Evolutionary conservation across 257 asterid genomes (phyloP).

Genomic region (Plantago elongata): DNA sequence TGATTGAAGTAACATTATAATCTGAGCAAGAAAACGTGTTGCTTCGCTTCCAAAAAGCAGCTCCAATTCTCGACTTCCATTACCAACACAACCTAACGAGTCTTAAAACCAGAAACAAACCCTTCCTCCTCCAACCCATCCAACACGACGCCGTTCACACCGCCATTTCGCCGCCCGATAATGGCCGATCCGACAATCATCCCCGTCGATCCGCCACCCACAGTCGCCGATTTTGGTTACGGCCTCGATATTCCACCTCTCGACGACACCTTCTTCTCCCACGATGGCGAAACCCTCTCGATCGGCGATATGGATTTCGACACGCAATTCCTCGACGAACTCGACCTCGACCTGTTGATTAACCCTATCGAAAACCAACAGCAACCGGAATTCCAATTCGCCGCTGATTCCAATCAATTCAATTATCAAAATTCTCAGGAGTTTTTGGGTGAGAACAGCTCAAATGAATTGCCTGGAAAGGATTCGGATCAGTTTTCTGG

Average conservation of each 20-base stretch:
- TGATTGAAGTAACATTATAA: too few species aligned
- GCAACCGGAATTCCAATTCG: conserved; percentile 15
- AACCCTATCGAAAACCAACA: conserved; percentile 7
- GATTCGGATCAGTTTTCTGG: conserved; percentile 28
- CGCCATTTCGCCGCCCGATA: background rate
- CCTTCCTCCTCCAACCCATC: background rate
- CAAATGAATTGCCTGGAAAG: conserved; percentile 9
- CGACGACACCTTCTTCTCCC: conserved; percentile 40
- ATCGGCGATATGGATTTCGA: conserved; percentile 49
- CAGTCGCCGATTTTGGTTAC: conserved; percentile 24
- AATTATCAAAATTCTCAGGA: conserved; percentile 17
- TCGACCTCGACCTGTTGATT: conserved; percentile 16
- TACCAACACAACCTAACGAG: too few species aligned
- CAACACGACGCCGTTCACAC: background rate
- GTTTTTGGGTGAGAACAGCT: conserved; percentile 28
- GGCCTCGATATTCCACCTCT: conserved; percentile 42
- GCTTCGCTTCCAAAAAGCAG: too few species aligned
- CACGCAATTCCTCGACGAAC: conserved; percentile 26
- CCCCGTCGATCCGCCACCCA: conserved; percentile 28
- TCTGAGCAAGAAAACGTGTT: too few species aligned
- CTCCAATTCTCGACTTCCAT: too few species aligned
- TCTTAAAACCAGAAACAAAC: background rate
- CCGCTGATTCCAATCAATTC: too few species aligned
- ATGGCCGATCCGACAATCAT: conserved; percentile 45
- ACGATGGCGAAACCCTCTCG: background rate